Base-by-base conservation (phyloP, 441 rosid genomes). In the Bruguiera hainesii region DNA sequence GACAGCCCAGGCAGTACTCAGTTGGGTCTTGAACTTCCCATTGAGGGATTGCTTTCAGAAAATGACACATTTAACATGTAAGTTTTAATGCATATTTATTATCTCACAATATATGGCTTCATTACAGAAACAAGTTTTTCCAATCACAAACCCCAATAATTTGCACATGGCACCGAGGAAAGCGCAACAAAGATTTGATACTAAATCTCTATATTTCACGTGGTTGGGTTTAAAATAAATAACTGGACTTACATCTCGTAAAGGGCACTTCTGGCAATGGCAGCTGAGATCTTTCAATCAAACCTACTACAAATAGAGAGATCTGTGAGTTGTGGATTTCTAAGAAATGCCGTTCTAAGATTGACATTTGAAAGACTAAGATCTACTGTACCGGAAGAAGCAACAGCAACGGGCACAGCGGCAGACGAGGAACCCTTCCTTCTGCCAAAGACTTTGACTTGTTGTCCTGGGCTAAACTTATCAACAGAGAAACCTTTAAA, bases 1-100 rank as follows among this genome's bases (percentile, higher is more conserved):
- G 80, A 66, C 94, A 85, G 9, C 88, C 85, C 53, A 89, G 50
- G 81, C 62, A 91, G 79, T 84, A 81, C 28, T 94, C 97, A 0
- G 91, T 85, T 67, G 97, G 97, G 59, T 94, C 98, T 83, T 89
- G 97, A 64, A 77, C 80, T 77, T 94, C 97, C 88, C 79, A 71
- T 3, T 83, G 78, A 53, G 92, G 67, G 52, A 84, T 60, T 59
- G 91, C 89, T 88, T 82, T 59, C 65, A 10, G 35, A 68, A 33
- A 65, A 46, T 13, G 19, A 3, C 52, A 69, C 29, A 53, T 18
- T 10, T 28, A 37, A 37, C n/a, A 60, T 60, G 23, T 13, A 42
- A 53, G 29, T 53, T 53, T 8, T 20, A 53, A 53, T 53, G 58
- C 58, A 20, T 8, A 53, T 26, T 53, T 53, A 26, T 26, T 23